Evolutionary conservation across 768 basidiomycete species (phyloP), one percentile per base, ranked within the genome.

Genomic region (Podaxis carcinomalis): DNA sequence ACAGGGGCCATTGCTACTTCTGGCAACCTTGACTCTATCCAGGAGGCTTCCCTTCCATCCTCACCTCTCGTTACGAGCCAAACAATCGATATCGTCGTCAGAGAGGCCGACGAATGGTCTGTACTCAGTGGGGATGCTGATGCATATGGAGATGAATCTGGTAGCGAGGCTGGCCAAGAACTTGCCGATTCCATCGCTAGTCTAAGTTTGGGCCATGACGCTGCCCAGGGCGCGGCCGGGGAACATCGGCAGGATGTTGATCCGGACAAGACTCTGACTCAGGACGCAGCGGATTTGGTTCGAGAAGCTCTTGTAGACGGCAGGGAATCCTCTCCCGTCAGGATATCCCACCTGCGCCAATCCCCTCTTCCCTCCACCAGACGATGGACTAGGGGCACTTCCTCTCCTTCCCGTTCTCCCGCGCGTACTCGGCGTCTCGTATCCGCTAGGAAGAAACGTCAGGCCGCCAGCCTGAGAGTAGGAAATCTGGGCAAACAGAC

Each of bases 371-470:
- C 39, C 65, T 70, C 66, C 60, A 70, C 61, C 69, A 66, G 69
- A 56, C 61, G 63, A 28, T 62, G 67, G 44, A 55, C 56, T 16
- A 69, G 80, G 25, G 78, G 81, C 1, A 65, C 80, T 3, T 84
- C 83, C 4, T 84, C 84, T 0, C 85, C 81, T 11, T 83, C 83
- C 3, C 75, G 82, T 27, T 86, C 85, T 0, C 85, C 85, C 28
- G 78, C 72, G 5, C 71, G 84, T 52, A 65, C 73, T 56, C 65
- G 72, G 19, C 67, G 46, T 25, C 37, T 51, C 3, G 46, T n/a
- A 11, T 49, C 60, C 27, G 61, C 65, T 10, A 61, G 46, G 19
- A 70, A 68, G 61, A 71, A 70, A 61, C 64, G 68, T 28, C 36
- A 52, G 14, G 54, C 51, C 2, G 52, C 66, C 56, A 65, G 62